phyloP scores from a whole-genome alignment of 2,329 filamentous ascomycete species.

The Bertia moriformis region DNA sequence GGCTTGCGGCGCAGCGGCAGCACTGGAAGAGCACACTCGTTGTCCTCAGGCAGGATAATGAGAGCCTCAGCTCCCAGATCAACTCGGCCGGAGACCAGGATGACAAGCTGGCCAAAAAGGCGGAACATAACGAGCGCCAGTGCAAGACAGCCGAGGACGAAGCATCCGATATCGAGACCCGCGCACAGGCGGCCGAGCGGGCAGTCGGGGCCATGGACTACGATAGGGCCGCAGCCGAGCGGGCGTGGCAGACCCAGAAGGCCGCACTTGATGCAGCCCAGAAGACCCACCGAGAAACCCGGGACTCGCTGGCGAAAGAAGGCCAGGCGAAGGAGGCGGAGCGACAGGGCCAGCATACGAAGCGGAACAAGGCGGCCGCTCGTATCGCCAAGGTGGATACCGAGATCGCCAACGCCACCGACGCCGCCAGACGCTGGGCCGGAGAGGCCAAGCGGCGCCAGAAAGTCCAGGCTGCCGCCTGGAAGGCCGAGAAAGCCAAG shows the following conservation, averaged over 20 bases:
- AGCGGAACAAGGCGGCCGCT: slow-evolving; percentile 57
- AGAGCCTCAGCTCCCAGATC: slow-evolving; percentile 50
- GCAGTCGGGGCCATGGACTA: slow-evolving; percentile 46
- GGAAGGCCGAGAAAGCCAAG: no score
- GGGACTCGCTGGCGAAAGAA: slow-evolving; percentile 45
- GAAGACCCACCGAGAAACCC: slow-evolving; percentile 39
- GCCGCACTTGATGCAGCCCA: slow-evolving; percentile 43
- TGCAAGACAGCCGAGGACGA: slow-evolving; percentile 46
- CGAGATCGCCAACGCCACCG: slow-evolving; percentile 55
- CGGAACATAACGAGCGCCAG: slow-evolving; percentile 61
- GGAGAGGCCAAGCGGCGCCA: slow-evolving; percentile 47
- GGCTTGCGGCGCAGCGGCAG: slow-evolving; percentile 57
- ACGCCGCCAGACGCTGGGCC: slow-evolving; percentile 51
- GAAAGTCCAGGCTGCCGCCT: no score
- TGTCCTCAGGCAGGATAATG: slow-evolving; percentile 58
- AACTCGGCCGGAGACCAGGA: slow-evolving; percentile 59
- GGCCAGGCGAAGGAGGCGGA: slow-evolving; percentile 50
- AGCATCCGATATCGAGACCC: slow-evolving; percentile 21
- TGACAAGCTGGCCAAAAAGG: slow-evolving; percentile 62
- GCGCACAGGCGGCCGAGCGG: slow-evolving; percentile 35
- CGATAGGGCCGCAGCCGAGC: slow-evolving; percentile 42
- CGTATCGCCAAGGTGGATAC: slow-evolving; percentile 61
- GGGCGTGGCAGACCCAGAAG: slow-evolving; percentile 37
- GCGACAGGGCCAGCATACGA: slow-evolving; percentile 45
- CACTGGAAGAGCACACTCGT: slow-evolving; percentile 61